Evolutionary conservation across 805 yeast species (phyloP), one percentile per base, ranked within the genome.

Genomic region (Candida michaelii): DNA sequence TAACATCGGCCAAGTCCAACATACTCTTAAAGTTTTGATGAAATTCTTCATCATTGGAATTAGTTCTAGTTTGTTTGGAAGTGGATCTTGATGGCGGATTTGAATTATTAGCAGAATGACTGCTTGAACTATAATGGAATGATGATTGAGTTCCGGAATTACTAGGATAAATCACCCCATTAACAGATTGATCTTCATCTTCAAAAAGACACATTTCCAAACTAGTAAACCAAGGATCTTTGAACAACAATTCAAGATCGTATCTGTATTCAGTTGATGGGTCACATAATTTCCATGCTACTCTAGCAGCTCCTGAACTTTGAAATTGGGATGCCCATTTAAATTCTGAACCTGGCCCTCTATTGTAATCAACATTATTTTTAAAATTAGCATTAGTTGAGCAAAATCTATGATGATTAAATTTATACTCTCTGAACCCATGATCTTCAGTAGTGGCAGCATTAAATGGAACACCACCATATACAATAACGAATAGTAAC

Each of bases 331-430:
- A 74, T 0, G 89, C 89, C 71, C 79, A 78, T 52, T 77, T 79
- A 59, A 80, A 84, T 54, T 86, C 93, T 4, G 76, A 61, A 13
- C 91, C 90, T 1, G 93, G 93, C 2, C 83, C 82, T 44, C 71
- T 69, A 27, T 56, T 40, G 48, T 59, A 72, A 17, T 70, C 70
- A 6, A 68, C 66, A 39, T 67, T 69, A 36, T 69, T 68, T 45
- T 74, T 69, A 55, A 82, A 82, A 11, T 62, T 51, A 9, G 79
- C 79, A 54, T 76, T 74, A 32, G 69, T 65, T 7, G 63, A 48
- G 30, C 56, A 40, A 47, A 44, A 71, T 38, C 75, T 46, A 39
- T 68, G 67, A 52, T 79, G 80, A 39, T 74, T 69, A 36, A 69
- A 62, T 40, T 69, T 63, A 56, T 75, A 85, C 37, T 82, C 85